Base-by-base conservation (phyloP, 768 basidiomycete genomes). In the Amanita fuliginea region DNA sequence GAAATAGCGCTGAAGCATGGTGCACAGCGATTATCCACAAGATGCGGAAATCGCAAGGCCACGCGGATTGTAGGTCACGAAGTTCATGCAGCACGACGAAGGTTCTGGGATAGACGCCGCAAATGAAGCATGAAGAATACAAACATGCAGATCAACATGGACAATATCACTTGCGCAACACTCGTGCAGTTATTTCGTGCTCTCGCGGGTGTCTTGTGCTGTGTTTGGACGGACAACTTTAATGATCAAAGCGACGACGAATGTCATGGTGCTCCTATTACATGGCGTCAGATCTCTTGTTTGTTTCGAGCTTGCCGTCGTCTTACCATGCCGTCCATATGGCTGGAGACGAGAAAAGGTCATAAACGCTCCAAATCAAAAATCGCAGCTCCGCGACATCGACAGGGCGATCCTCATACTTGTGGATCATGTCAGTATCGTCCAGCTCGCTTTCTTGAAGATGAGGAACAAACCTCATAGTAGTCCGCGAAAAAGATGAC, bases 301-400 rank as follows among this genome's bases (percentile, higher is more conserved):
- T 32, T 13, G 5, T 32, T 32, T 32, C 4, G 13, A 21, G 21
- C 39, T 19, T n/a, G n/a, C n/a, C 14, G 42, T 42, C 41, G 4
- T 22, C 44, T 33, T 46, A 46, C 45, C 45, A 46, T 9, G 21
- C 19, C 5, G 45, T 34, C n/a, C n/a, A 46, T 35, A 46, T 35
- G 33, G 30, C 45, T 18, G 45, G 45, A 7, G 35, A 5, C 7
- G 45, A 14, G 18, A 32, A 46, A 21, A 30, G 45, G 19, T 46
- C 33, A 32, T 33, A 35, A 10, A 46, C 19, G 45, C 9, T 30
- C 28, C 32, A 34, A 8, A 18, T 9, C 22, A 43, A 22, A 32
- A 43, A 43, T 16, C 9, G 42, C 13, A 43, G 24, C 3, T 19
- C 4, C 10, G 10, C 19, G 6, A 28, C 42, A 43, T 43, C 26